Conservation (phyloP, 2,329 filamentous ascomycete species). For the Canariomyces notabilis region DNA sequence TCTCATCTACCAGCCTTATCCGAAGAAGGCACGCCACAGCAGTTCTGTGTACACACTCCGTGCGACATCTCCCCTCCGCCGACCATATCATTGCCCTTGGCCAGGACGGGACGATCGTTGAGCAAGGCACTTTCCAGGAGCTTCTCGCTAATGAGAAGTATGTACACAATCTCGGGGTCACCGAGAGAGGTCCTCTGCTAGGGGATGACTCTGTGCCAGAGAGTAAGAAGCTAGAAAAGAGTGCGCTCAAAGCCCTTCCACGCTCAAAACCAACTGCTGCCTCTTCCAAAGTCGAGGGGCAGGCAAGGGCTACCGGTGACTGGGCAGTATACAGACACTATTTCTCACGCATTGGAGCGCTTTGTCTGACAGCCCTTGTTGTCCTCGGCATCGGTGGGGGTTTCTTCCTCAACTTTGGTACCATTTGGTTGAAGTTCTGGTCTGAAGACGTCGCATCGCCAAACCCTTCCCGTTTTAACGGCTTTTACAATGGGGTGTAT, state of each 20-base stretch:
- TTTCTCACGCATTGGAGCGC: slow-evolving; percentile 17
- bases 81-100: slow-evolving; percentile 45
- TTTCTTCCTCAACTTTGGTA: slow-evolving; percentile 25
- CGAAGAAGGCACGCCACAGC: slow-evolving; percentile 22
- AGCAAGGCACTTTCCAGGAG: slow-evolving; percentile 39
- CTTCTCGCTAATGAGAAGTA: slow-evolving; percentile 36
- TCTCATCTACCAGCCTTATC: slow-evolving; percentile 33
- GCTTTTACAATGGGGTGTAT: slow-evolving; percentile 30
- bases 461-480: slow-evolving; percentile 17
- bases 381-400: slow-evolving; percentile 17
- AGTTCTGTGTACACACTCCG: slow-evolving; percentile 37
- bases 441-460: slow-evolving; percentile 17
- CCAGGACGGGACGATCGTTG: slow-evolving; percentile 35
- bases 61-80: slow-evolving; percentile 36
- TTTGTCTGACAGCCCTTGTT: slow-evolving; percentile 13
- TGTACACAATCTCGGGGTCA: slow-evolving; percentile 34
- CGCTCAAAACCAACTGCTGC: background rate
- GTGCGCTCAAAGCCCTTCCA: slow-evolving; percentile 2
- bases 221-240: background rate
- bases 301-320: slow-evolving; percentile 19
- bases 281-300: slow-evolving; percentile 2
- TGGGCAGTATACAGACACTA: slow-evolving; percentile 26
- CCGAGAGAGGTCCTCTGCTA: slow-evolving; percentile 23
- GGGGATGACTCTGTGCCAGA: slow-evolving; percentile 6
- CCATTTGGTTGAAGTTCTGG: slow-evolving; percentile 31